Percentiles rank a stretch among this genome's conserved stretches.
These are phyloP conservation scores for Aspergillus mulundensis DNA, from an alignment of 495 filamentous ascomycete genomes.

Conservation along the genomic window DNA sequence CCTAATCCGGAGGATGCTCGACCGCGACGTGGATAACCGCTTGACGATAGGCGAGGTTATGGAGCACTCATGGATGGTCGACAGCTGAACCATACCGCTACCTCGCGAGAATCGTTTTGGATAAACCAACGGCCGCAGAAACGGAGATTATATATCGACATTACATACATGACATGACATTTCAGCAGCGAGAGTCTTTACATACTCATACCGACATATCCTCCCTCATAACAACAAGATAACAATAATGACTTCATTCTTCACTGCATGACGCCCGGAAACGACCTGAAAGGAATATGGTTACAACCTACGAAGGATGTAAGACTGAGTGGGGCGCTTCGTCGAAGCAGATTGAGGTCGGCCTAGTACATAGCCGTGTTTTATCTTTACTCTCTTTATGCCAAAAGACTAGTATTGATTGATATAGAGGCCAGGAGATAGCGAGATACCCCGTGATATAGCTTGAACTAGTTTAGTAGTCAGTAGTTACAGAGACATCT, in stretches of 20 bases:
- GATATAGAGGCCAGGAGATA: conserved; percentile 17
- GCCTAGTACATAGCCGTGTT: not conserved
- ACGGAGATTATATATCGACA: conserved; percentile 1
- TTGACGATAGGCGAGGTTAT: conserved; percentile 80
- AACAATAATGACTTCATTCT: not conserved
- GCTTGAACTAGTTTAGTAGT: conserved; percentile 8
- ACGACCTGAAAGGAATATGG: conserved; percentile 7
- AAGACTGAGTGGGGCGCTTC: not conserved
- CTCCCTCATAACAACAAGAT: conserved; percentile 6
- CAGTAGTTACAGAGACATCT: conserved; percentile 17
- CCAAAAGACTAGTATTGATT: conserved; percentile 3
- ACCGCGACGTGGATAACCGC: conserved; percentile 78
- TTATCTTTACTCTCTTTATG: not conserved
- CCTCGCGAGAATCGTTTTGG: conserved; percentile 1
- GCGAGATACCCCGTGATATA: conserved; percentile 20
- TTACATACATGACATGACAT: not conserved
- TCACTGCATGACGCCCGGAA: conserved; percentile 15
- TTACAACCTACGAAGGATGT: not conserved
- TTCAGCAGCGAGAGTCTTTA: conserved; percentile 12
- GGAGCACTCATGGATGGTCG: conserved; percentile 72
- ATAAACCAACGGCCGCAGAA: not conserved
- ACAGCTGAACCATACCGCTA: conserved; percentile 13
- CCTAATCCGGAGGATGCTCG: conserved; percentile 83
- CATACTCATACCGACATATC: conserved; percentile 10
- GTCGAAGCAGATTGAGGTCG: not conserved